phyloP scores from a whole-genome alignment of 495 filamentous ascomycete genomes.

The Aspergillus wentii region DNA sequence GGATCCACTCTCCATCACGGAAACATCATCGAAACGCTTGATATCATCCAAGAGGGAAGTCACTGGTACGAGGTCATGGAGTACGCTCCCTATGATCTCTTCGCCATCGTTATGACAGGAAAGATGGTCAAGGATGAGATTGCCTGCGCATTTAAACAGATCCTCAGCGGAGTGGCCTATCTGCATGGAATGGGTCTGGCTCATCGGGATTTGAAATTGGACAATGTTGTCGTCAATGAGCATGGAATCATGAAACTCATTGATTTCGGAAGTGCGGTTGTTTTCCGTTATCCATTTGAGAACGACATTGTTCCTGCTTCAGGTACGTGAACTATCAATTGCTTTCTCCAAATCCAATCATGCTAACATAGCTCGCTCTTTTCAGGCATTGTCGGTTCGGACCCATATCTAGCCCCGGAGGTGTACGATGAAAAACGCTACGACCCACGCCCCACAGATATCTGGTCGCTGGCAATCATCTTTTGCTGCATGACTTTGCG shows the following conservation, averaged over 20 bases:
- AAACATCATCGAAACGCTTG: constrained; percentile 96
- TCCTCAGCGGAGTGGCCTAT: constrained; percentile 94
- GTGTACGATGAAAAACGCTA: constrained; percentile 94
- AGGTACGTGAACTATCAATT: constrained; percentile 52
- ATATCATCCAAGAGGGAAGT: constrained; percentile 91
- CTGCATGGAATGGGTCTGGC: constrained; percentile 94
- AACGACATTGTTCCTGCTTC: constrained; percentile 80
- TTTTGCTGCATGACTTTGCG: constrained; percentile 98
- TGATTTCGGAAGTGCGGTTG: constrained; percentile 95
- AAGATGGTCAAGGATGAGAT: constrained; percentile 95
- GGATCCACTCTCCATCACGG: constrained; percentile 96
- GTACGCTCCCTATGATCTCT: constrained; percentile 95
- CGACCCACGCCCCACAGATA: constrained; percentile 88
- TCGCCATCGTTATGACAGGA: constrained; percentile 98
- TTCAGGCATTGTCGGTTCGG: constrained; percentile 91
- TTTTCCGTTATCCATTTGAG: constrained; percentile 97
- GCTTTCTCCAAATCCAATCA: neutral
- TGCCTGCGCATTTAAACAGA: constrained; percentile 87
- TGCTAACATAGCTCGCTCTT: constrained; percentile 10
- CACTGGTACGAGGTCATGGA: constrained; percentile 99
- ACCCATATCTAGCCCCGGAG: constrained; percentile 95
- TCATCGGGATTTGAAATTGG: constrained; percentile 93
- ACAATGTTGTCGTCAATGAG: constrained; percentile 97
- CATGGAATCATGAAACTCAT: constrained; percentile 99
- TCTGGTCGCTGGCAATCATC: constrained; percentile 98